Evolutionary conservation across 2,329 filamentous ascomycete genomes (phyloP), one percentile per base, ranked within the genome.

Genomic region (Aspergillus ruber): DNA sequence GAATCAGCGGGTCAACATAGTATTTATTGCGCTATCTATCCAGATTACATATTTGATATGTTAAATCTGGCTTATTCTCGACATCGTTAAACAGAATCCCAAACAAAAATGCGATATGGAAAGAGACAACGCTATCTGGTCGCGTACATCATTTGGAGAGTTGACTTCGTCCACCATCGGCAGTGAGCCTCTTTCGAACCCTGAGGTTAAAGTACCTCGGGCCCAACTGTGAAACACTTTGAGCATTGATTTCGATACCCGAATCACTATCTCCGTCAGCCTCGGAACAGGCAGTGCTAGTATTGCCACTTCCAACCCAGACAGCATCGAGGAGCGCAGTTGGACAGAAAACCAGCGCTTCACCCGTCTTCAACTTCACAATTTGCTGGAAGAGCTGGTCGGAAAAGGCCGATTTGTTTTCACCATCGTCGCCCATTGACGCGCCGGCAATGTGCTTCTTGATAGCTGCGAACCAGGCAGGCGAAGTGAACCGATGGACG

Each of bases 401-500:
- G 6, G 54, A 49, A 3, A 58, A 50, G 20, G 58, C 53, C 18
- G 58, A 50, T 9, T 35, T 35, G 27, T 51, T 42, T 7, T 48
- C 25, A 18, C 51, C 45, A 17, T 50, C 56, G 46, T 63, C 59
- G 2, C 44, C 52, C 23, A 54, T 49, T 2, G 53, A 44, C 2
- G 58, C 58, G 1, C 67, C 78, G 4, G 75, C 78, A 1, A 85
- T 63, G 58, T 81, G 70, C 0, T 53, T 52, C 41, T 62, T 58
- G 6, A 81, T 65, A 0, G 71, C 70, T 0, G 60, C 58, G 23
- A 81, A 74, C 85, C 84, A 88, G 1, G 75, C 74, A 0, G 84
- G 84, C 0, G 79, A 83, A 0, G 74, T 81, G 63, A 90, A 90
- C 0, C 83, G 76, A 58, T 90, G 86, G 0, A 90, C 81, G 13